Percentiles rank a stretch among this genome's conserved stretches.
Evolutionary conservation across 2,329 filamentous ascomycete genomes (phyloP).

Genomic region (Exophiala aquamarina): DNA sequence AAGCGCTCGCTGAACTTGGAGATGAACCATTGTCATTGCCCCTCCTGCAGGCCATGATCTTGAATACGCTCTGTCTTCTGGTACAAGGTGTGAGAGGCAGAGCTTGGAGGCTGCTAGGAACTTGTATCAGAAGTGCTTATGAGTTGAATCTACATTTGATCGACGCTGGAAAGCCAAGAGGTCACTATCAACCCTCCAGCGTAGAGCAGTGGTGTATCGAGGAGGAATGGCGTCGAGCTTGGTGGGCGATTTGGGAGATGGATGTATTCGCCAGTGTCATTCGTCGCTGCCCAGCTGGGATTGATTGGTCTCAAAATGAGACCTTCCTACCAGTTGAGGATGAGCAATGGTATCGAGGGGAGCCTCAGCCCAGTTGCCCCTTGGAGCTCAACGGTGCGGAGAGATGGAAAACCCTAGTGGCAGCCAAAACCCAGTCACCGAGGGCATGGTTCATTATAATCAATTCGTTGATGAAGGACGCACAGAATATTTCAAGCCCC

Average conservation of each 20-base stretch:
- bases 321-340: constrained; percentile 39
- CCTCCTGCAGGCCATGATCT: constrained; percentile 38
- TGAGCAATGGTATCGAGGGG: constrained; percentile 34
- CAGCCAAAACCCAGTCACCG: constrained; percentile 34
- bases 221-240: constrained; percentile 36
- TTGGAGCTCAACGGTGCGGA: constrained; percentile 32
- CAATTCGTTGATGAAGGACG: constrained; percentile 41
- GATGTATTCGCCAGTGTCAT: constrained; percentile 45
- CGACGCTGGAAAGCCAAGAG: constrained; percentile 12
- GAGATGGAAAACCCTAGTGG: constrained; percentile 35
- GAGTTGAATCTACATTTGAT: constrained; percentile 37
- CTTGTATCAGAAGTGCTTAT: constrained; percentile 34
- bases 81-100: constrained; percentile 37
- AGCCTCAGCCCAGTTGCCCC: constrained; percentile 28
- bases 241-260: constrained; percentile 46
- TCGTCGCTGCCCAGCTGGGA: constrained; percentile 37
- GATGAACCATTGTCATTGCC: constrained; percentile 36
- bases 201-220: constrained; percentile 27
- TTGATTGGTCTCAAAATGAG: constrained; percentile 38
- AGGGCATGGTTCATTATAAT: constrained; percentile 43
- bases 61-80: constrained; percentile 37
- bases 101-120: constrained; percentile 37
- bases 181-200: background rate
- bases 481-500: constrained; percentile 36
- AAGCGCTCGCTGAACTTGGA: constrained; percentile 32